Conservation (phyloP, 257 asterid genomes). For the Solanum infundibuliforme region DNA sequence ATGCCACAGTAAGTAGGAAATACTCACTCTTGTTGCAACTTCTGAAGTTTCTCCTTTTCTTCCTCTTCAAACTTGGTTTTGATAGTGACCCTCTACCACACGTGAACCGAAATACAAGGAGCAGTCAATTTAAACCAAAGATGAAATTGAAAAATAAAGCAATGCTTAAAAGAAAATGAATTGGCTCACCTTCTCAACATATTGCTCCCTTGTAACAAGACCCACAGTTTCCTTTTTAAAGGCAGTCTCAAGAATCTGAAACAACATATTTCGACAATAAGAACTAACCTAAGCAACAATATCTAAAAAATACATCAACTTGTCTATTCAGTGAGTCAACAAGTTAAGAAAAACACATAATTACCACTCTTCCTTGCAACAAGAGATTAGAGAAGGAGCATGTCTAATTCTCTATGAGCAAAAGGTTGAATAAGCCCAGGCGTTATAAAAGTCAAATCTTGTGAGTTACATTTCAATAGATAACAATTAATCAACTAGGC, state of each 20-base stretch:
- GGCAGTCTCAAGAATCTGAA: constrained; percentile 88
- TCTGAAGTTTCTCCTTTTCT: constrained; percentile 95
- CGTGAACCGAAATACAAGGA: neutral
- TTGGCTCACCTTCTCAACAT: constrained; percentile 77
- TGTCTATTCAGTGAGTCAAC: neutral
- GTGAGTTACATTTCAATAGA: neutral
- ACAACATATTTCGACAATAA: neutral
- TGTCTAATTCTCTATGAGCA: neutral
- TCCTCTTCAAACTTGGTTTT: constrained; percentile 89
- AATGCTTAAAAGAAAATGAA: neutral
- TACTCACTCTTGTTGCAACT: constrained; percentile 90
- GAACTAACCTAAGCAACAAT: neutral
- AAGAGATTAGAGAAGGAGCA: neutral
- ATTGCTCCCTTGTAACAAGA: constrained; percentile 87
- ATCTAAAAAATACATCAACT: neutral
- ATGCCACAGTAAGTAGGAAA: neutral
- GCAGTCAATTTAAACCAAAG: neutral
- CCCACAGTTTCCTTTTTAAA: constrained; percentile 99
- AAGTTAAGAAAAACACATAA: neutral
- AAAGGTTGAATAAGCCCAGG: neutral
- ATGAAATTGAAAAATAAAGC: neutral
- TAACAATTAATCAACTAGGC: neutral
- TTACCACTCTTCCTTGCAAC: neutral
- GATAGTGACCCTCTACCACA: constrained; percentile 78
- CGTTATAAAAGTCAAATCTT: neutral